These are phyloP conservation scores for Apiospora pterosperma DNA, from an alignment of 2,329 filamentous ascomycete species.

Conservation along the genomic window DNA sequence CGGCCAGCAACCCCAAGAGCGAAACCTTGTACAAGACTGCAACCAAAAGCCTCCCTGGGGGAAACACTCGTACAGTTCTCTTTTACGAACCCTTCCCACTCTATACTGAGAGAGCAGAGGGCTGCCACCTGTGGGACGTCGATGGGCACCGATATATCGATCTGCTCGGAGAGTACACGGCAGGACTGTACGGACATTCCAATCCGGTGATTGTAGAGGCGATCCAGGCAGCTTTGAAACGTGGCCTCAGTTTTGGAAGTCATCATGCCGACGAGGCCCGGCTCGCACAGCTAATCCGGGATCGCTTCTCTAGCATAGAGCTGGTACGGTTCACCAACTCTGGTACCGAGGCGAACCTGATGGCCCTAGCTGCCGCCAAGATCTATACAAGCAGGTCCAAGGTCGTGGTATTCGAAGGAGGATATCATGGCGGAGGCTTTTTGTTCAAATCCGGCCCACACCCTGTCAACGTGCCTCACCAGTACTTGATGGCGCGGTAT, in stretches of 20 bases:
- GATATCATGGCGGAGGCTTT: slow-evolving; percentile 54
- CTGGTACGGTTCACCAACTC: slow-evolving; percentile 61
- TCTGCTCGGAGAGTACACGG: slow-evolving; percentile 60
- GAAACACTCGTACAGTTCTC: slow-evolving; percentile 25
- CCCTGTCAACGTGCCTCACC: neutral
- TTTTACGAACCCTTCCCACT: slow-evolving; percentile 42
- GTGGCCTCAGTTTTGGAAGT: slow-evolving; percentile 53
- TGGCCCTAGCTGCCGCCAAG: slow-evolving; percentile 53
- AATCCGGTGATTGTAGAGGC: slow-evolving; percentile 50
- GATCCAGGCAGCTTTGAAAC: slow-evolving; percentile 40
- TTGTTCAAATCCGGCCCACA: slow-evolving; percentile 36
- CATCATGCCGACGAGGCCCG: slow-evolving; percentile 48
- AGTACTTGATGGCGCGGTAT: slow-evolving; percentile 47
- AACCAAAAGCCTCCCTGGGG: slow-evolving; percentile 23
- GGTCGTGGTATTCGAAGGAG: slow-evolving; percentile 47
- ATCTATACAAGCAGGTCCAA: slow-evolving; percentile 41
- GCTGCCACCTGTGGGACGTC: slow-evolving; percentile 34
- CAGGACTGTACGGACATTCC: slow-evolving; percentile 64
- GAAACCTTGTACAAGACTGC: slow-evolving; percentile 34
- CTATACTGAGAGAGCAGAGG: slow-evolving; percentile 33
- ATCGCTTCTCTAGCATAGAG: slow-evolving; percentile 49
- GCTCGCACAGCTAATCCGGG: slow-evolving; percentile 49
- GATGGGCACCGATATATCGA: slow-evolving; percentile 44
- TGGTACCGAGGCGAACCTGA: slow-evolving; percentile 62
- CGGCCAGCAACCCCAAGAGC: slow-evolving; percentile 34